Evolutionary conservation across 768 basidiomycete genomes (phyloP).

Genomic region (Mycena latifolia): DNA sequence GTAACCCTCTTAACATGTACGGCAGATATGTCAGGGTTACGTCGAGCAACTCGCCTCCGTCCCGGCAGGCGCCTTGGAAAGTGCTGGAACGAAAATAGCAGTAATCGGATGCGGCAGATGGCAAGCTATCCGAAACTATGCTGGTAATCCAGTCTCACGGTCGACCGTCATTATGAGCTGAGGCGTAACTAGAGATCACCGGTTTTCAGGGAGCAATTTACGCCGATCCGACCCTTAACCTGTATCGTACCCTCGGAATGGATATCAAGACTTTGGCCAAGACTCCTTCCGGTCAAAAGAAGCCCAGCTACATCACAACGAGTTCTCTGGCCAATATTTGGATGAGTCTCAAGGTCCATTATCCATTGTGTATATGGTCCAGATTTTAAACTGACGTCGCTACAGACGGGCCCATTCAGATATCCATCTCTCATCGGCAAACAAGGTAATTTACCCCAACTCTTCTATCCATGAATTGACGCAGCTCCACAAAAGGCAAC

Average conservation of each 20-base stretch:
- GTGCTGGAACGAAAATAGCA: conserved; percentile 56
- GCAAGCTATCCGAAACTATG: conserved; percentile 61
- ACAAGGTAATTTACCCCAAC: no score
- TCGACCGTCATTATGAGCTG: background rate
- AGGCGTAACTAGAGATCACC: conserved; percentile 50
- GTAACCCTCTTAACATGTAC: background rate
- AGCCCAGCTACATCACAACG: conserved; percentile 59
- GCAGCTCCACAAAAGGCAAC: conserved; percentile 51
- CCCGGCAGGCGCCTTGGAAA: conserved; percentile 52
- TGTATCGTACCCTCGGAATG: conserved; percentile 76
- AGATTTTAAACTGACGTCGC: background rate
- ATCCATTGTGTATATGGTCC: no score
- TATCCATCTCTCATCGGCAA: conserved; percentile 65
- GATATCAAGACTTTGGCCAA: conserved; percentile 58
- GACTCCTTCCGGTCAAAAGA: conserved; percentile 60
- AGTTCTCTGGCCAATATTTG: conserved; percentile 46
- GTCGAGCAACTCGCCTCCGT: conserved; percentile 60
- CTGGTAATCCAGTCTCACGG: conserved; percentile 49
- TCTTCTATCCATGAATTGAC: no score
- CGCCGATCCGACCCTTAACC: conserved; percentile 70
- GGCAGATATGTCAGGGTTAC: conserved; percentile 59
- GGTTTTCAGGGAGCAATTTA: conserved; percentile 64
- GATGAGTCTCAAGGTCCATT: conserved; percentile 47
- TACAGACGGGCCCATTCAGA: conserved; percentile 54
- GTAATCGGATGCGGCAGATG: conserved; percentile 75